Evolutionary conservation across 179 eudicot genomes (phyloP), one percentile per base, ranked within the genome.

Genomic region (Camellia oleifera): DNA sequence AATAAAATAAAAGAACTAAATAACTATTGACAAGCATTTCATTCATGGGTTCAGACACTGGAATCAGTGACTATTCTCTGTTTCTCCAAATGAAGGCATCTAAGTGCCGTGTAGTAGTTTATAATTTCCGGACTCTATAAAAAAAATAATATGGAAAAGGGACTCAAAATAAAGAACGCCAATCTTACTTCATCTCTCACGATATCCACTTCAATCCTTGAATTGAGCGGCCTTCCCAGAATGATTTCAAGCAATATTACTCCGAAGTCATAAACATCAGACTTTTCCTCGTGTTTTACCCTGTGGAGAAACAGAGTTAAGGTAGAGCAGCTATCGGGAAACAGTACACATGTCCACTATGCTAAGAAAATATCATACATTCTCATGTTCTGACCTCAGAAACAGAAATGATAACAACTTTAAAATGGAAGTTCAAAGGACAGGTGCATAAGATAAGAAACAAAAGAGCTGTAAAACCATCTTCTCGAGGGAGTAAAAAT

Each of bases 191-290:
- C 90, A 76, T 92, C 86, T 88, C 81, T 89, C 12, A 81, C 69
- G 7, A 83, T 60, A 63, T 85, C 85, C 58, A 92, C 80, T 81
- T 91, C 97, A 79, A 86, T 83, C 71, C 73, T 78, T 44, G 91
- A 79, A 80, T 74, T 88, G 56, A 91, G 77, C 62, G 85, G 86
- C 78, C 87, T 85, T 75, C 97, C 98, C 72, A 89, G 78, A 62
- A 93, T 88, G 62, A 89, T 82, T 77, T 95, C 97, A 7, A 92
- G 90, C 73, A 92, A 76, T 82, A 95, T 91, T 8, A 92, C 94
- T 77, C 98, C 98, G 72, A 93, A 91, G 85, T 92, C 95, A 69
- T 92, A 92, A 6, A 95, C 80, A 80, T 95, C 98, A 75, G 69
- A 77, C 87, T 90, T 93, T 78, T 92, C 97, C 69, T 90, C 90